phyloP scores from a whole-genome alignment of 768 basidiomycete genomes.

The Ephemerocybe angulata region DNA sequence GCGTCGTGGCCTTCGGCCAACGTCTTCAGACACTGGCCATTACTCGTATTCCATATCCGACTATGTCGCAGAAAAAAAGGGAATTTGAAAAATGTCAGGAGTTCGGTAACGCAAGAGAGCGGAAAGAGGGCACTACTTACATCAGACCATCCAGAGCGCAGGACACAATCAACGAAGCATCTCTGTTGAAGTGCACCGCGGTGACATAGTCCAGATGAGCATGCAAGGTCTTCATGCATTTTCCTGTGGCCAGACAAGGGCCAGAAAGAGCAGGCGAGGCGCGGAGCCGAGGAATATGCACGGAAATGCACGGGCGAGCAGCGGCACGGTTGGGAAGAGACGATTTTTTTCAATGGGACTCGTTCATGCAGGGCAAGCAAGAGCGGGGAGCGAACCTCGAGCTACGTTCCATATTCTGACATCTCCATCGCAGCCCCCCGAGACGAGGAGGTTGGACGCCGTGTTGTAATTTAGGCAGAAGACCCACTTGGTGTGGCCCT shows the following conservation, averaged over 20 bases:
- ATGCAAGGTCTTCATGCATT: conserved; percentile 79
- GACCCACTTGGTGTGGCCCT: conserved; percentile 83
- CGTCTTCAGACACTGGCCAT: conserved; percentile 95
- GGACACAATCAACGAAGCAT: conserved; percentile 88
- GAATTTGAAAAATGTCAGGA: conserved; percentile 3
- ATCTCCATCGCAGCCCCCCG: conserved; percentile 90
- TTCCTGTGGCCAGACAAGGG: conserved; percentile 45
- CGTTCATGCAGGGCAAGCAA: conserved; percentile 9
- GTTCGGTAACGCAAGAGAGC: no score
- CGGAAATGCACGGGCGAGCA: background rate
- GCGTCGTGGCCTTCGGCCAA: conserved; percentile 87
- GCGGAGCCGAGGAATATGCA: background rate
- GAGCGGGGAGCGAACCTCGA: conserved; percentile 48
- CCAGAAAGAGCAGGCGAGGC: background rate
- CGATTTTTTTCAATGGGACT: conserved; percentile 1
- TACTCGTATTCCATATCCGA: conserved; percentile 91
- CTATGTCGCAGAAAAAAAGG: conserved; percentile 48
- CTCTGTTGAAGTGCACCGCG: conserved; percentile 89
- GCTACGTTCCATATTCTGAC: conserved; percentile 90
- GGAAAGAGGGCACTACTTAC: conserved; percentile 43
- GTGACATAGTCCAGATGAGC: conserved; percentile 95
- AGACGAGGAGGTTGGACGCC: conserved; percentile 83
- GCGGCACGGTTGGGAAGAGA: background rate
- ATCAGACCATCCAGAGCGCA: conserved; percentile 92
- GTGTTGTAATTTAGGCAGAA: conserved; percentile 92